Percentiles rank a stretch among this genome's conserved stretches.
phyloP scores from a whole-genome alignment of 75 land plant genomes.

The Sequoiadendron giganteum region DNA sequence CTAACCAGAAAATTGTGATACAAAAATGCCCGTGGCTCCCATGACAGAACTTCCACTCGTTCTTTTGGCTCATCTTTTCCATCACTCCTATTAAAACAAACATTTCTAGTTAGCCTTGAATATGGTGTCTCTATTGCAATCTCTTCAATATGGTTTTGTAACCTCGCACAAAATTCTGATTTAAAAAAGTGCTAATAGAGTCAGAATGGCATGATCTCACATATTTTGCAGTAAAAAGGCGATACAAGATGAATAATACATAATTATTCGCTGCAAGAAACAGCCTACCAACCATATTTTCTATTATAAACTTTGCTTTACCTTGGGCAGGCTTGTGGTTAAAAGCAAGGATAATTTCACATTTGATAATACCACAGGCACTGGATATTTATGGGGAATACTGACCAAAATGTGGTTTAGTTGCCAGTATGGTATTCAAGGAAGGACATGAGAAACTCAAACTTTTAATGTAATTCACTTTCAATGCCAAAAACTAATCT shows the following conservation, averaged over 20 bases:
- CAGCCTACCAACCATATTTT: background rate
- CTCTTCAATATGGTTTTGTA: background rate
- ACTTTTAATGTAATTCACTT: background rate
- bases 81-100: background rate
- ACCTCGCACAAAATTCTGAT: background rate
- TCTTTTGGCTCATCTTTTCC: slow-evolving; percentile 19
- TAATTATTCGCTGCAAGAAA: background rate
- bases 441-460: background rate
- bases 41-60: slow-evolving; percentile 34
- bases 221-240: background rate
- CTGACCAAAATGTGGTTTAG: background rate
- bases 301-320: background rate
- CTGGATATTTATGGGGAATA: background rate
- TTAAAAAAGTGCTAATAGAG: background rate
- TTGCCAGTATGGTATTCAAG: background rate
- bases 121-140: background rate
- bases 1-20: slow-evolving; percentile 43
- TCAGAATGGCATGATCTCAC: background rate
- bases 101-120: background rate
- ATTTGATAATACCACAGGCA: background rate
- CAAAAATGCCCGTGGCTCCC: slow-evolving; percentile 47
- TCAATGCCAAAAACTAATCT: background rate
- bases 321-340: background rate
- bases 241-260: background rate
- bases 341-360: background rate